Percentiles rank a stretch among this genome's conserved stretches.
These are phyloP conservation scores for Furcasterigmium sp. DNA, from an alignment of 2,329 filamentous ascomycete species.

Conservation along the genomic window DNA sequence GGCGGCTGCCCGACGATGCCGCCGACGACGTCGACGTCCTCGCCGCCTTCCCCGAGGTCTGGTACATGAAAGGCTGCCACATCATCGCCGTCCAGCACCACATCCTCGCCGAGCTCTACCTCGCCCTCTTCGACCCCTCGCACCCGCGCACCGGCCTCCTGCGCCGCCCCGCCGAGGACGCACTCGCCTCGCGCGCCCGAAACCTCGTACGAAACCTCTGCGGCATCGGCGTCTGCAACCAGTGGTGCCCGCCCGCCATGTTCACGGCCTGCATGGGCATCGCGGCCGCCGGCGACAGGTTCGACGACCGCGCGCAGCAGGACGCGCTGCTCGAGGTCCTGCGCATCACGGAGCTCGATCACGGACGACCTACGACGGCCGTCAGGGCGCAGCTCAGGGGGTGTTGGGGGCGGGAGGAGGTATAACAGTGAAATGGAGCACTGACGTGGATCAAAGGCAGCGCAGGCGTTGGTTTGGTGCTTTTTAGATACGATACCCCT, in stretches of 20 bases:
- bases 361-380: conserved; percentile 45
- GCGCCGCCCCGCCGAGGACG: conserved; percentile 22
- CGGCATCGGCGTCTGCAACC: conserved; percentile 55
- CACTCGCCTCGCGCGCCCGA: conserved; percentile 34
- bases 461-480: no score
- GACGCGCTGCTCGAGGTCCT: conserved; percentile 42
- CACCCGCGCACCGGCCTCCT: conserved; percentile 42
- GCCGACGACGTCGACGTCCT: conserved; percentile 4
- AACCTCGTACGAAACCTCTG: conserved; percentile 47
- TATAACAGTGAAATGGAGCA: no score
- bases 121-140: conserved; percentile 50
- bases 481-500: no score
- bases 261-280: conserved; percentile 54
- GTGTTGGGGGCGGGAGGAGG: conserved; percentile 46
- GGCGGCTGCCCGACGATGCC: conserved; percentile 25
- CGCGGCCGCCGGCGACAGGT: conserved; percentile 42
- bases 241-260: conserved; percentile 49
- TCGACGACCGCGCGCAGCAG: conserved; percentile 38
- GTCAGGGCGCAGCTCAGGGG: conserved; percentile 40
- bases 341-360: conserved; percentile 38
- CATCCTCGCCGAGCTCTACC: conserved; percentile 51
- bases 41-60: conserved; percentile 25
- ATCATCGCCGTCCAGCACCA: conserved; percentile 57
- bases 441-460: no score
- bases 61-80: conserved; percentile 13